Conservation (phyloP, 345 rosid species). For the Gossypium mustelinum region DNA sequence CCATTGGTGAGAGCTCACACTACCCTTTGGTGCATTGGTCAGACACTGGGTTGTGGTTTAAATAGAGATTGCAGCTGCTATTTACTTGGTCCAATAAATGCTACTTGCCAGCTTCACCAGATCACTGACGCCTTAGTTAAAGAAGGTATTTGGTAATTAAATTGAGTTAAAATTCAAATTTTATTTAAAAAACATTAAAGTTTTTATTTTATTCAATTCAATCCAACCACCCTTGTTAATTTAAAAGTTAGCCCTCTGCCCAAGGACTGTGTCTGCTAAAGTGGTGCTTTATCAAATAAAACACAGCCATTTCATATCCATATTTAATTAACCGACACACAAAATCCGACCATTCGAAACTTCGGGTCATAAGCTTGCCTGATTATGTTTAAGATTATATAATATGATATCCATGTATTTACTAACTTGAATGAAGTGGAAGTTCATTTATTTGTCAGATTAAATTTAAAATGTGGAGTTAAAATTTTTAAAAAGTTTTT, state of each 20-base stretch:
- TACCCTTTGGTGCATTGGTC: not conserved
- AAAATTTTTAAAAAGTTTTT: too few species aligned
- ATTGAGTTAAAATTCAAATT: too few species aligned
- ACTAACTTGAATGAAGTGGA: too few species aligned
- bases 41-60: not conserved
- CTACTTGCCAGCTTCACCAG: slow-evolving; percentile 8
- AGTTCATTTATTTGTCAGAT: too few species aligned
- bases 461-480: too few species aligned
- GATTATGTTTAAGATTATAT: not conserved
- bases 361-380: not conserved
- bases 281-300: not conserved
- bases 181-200: too few species aligned
- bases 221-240: too few species aligned
- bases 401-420: too few species aligned
- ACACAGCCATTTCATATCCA: not conserved
- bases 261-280: not conserved
- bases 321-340: not conserved
- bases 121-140: not conserved
- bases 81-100: slow-evolving; percentile 14
- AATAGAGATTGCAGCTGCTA: slow-evolving; percentile 1
- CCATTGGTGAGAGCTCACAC: slow-evolving; percentile 26
- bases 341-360: not conserved
- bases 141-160: too few species aligned
- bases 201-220: too few species aligned
- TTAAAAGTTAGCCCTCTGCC: not conserved